phyloP scores from a whole-genome alignment of 345 rosid species.

The Linum usitatissimum region DNA sequence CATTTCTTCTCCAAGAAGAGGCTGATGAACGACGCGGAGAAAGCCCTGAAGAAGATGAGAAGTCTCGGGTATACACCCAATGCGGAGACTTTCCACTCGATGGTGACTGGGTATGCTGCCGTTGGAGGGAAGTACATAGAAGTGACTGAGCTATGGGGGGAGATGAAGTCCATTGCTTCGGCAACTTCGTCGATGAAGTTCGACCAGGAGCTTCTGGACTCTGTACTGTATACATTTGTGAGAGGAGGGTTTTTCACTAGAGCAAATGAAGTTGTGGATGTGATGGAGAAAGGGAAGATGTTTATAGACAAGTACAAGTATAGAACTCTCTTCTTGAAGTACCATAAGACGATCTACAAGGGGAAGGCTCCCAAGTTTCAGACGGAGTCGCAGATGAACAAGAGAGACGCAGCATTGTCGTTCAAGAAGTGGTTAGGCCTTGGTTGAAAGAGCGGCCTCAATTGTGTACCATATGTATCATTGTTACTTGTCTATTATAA shows the following conservation, averaged over 20 bases:
- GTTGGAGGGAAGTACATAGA: constrained; percentile 73
- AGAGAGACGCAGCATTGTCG: constrained; percentile 58
- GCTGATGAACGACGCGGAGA: constrained; percentile 90
- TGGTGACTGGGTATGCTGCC: constrained; percentile 90
- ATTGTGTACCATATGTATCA: background rate
- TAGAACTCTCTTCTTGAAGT: constrained; percentile 71
- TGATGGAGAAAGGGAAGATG: constrained; percentile 77
- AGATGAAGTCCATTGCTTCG: constrained; percentile 71
- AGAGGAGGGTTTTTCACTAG: constrained; percentile 76
- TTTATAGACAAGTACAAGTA: constrained; percentile 88
- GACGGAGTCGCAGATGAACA: constrained; percentile 68
- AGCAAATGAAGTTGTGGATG: constrained; percentile 72
- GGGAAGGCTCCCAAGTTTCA: constrained; percentile 83
- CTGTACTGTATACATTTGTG: constrained; percentile 77
- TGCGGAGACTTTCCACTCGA: constrained; percentile 89
- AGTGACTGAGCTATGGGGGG: constrained; percentile 94
- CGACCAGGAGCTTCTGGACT: constrained; percentile 89
- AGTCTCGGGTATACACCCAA: constrained; percentile 74
- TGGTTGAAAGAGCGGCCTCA: constrained; percentile 16
- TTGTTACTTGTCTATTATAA: no score
- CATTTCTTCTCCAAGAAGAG: constrained; percentile 86
- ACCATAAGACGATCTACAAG: constrained; percentile 78
- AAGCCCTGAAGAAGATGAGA: constrained; percentile 76
- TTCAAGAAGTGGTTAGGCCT: constrained; percentile 85
- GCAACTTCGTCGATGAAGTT: constrained; percentile 49